A percentile compares a stretch with the other conserved stretches of the same genome.
Conservation (phyloP, 2,329 filamentous ascomycete species). For the Paracorniculantispora psalliotae region DNA sequence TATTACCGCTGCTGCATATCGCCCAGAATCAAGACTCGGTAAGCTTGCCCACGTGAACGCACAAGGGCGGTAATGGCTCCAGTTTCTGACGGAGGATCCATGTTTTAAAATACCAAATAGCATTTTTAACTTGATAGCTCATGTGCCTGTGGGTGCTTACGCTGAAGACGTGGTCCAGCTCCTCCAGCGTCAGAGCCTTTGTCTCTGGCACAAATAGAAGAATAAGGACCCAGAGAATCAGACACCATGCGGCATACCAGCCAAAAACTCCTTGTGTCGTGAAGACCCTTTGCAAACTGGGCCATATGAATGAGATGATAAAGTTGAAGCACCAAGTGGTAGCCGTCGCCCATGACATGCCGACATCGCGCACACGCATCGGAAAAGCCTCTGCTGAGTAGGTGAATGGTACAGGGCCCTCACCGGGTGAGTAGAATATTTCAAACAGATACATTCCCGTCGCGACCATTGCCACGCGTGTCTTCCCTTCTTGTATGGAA, state of each 20-base stretch:
- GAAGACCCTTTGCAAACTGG: background rate
- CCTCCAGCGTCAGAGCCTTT: conserved; percentile 46
- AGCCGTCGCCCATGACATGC: background rate
- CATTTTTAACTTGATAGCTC: background rate
- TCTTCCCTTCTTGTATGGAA: conserved; percentile 10
- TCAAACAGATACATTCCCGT: background rate
- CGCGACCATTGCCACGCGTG: conserved; percentile 18
- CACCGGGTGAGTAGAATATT: conserved; percentile 26
- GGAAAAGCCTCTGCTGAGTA: conserved; percentile 36
- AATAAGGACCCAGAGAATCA: background rate
- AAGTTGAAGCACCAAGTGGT: background rate
- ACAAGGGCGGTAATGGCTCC: conserved; percentile 16
- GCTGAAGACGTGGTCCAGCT: conserved; percentile 45
- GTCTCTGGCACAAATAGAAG: conserved; percentile 47
- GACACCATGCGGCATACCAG: background rate
- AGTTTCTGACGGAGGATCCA: conserved; percentile 15
- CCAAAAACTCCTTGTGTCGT: background rate
- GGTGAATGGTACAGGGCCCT: conserved; percentile 27
- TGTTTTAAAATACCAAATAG: conserved; percentile 15
- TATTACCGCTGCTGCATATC: background rate
- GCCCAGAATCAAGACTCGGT: background rate
- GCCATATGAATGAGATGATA: background rate
- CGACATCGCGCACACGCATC: conserved; percentile 18
- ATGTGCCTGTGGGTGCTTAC: conserved; percentile 35
- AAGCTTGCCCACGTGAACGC: background rate